Base-by-base conservation (phyloP, 495 filamentous ascomycete genomes). In the Aspergillus biplanus region DNA sequence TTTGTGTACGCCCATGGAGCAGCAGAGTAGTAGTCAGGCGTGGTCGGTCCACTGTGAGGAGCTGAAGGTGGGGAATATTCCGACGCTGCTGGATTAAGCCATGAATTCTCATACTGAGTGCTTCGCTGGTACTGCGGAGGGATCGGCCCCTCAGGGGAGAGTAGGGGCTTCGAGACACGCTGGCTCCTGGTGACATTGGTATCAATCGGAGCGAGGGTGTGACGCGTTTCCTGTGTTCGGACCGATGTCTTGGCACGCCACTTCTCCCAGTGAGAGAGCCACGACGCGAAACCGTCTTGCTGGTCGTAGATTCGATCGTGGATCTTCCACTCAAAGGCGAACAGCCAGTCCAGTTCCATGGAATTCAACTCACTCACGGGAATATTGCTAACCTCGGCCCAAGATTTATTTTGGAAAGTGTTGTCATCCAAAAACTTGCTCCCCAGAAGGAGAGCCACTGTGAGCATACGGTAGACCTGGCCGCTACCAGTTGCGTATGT, bases 401-500 rank as follows among this genome's bases (percentile, higher is more conserved):
- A 99, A 7, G 96, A 98, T 58, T 93, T 91, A 79, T 98, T 99
- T 82, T 97, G 93, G 77, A 98, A 99, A 15, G 95, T 99, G 77
- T 98, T 98, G 76, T 99, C 95, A 71, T 99, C 95, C 58, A 98
- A 76, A 70, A 99, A 99, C 78, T 99, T 99, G 82, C 93, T 97
- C 56, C 93, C 95, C 35, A 99, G 84, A 46, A 99, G 81, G 35
- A 99, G 83, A 15, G 89, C 83, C 58, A 93, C 90, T 13, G 93
- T 97, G 58, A 98, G 84, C 86, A 97, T 91, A 56, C 92, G 89
- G 81, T 95, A 96, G 58, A 96, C 85, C 69, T 94, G 87, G 48
- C 87, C 88, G 71, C 88, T 88, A 65, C 83, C 83, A 15, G 86
- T 75, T 52, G 78, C 80, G 71, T 81, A 86, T 39, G 82, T 76